Conservation (phyloP, 805 yeast species). For the Gaillardinia entomophila region DNA sequence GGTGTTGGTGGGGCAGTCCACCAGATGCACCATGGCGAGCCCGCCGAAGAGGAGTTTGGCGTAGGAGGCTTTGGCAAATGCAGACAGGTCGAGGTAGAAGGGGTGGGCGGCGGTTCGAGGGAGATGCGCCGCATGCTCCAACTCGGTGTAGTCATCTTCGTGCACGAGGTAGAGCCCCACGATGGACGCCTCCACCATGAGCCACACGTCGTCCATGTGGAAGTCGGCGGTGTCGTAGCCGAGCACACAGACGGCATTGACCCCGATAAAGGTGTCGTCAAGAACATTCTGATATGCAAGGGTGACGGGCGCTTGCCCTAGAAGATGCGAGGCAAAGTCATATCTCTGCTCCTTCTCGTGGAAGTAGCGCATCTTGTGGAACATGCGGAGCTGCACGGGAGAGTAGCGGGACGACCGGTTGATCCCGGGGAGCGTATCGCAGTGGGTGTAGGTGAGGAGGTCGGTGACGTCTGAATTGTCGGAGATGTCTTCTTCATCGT, state of each 20-base stretch:
- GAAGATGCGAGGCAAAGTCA: conserved; percentile 18
- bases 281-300: conserved; percentile 20
- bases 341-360: conserved; percentile 44
- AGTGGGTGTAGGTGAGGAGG: conserved; percentile 21
- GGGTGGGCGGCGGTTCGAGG: conserved; percentile 5
- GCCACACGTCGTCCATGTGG: conserved; percentile 16
- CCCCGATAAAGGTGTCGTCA: conserved; percentile 19
- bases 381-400: conserved; percentile 46
- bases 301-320: conserved; percentile 18
- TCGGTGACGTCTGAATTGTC: conserved; percentile 24
- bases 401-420: conserved; percentile 29
- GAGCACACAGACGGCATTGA: conserved; percentile 18
- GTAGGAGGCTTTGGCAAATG: conserved; percentile 4
- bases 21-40: conserved; percentile 62
- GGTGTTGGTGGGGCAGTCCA: conserved; percentile 32
- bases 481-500: conserved; percentile 8
- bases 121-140: background rate
- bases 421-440: conserved; percentile 27
- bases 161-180: conserved; percentile 33
- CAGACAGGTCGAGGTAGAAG: conserved; percentile 12
- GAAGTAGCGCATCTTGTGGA: conserved; percentile 48
- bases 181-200: conserved; percentile 36
- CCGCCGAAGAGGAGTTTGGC: conserved; percentile 33
- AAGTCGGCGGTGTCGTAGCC: conserved; percentile 16
- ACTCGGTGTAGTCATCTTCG: conserved; percentile 6